Evolutionary conservation across 306 rosid species (phyloP), one percentile per base, ranked within the genome.

Genomic region (Phaseolus lunatus): DNA sequence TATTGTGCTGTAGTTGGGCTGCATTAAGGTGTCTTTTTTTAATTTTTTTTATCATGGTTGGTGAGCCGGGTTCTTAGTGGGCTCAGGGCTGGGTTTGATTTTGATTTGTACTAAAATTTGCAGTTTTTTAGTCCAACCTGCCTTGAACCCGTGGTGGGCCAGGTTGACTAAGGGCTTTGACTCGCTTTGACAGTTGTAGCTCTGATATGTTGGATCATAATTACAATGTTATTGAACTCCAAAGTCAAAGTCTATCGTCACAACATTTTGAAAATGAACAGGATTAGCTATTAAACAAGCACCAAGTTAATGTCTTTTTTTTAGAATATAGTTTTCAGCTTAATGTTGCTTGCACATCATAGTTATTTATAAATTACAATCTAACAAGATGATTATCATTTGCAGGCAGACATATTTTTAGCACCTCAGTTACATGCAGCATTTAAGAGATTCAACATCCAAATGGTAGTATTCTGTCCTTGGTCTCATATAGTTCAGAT

Each of bases 381-480:
- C 44, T 66, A 74, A 85, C 67, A 56, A 16, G 2, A 45, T 76
- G 54, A 52, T 85, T 73, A 72, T 79, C 72, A n/a, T 85, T 84
- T 90, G 79, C 95, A 94, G 98, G 96, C 98, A 5, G 98, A 92
- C 78, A 2, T 94, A 75, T 94, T 94, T 84, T 61, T 94, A 79
- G 98, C 96, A 1, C 93, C 98, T 45, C 98, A 94, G 87, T 4
- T 94, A 15, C 1, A 81, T 79, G 12, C 73, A 58, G 87, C 88
- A 22, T 27, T 54, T 64, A 82, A 20, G 9, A 69, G 65, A 80
- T 89, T 83, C 91, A 84, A 84, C 50, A 56, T 90, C 63, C 86
- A 86, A 84, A 83, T 49, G 98, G 97, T 90, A 94, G 70, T 82
- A 50, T 67, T 64, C 52, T 44, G 20, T 80, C 14, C n/a, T 37